Percentiles rank a stretch among this genome's conserved stretches.
Conservation (phyloP, 2,329 filamentous ascomycete genomes). For the Waltergamsia citrina region DNA sequence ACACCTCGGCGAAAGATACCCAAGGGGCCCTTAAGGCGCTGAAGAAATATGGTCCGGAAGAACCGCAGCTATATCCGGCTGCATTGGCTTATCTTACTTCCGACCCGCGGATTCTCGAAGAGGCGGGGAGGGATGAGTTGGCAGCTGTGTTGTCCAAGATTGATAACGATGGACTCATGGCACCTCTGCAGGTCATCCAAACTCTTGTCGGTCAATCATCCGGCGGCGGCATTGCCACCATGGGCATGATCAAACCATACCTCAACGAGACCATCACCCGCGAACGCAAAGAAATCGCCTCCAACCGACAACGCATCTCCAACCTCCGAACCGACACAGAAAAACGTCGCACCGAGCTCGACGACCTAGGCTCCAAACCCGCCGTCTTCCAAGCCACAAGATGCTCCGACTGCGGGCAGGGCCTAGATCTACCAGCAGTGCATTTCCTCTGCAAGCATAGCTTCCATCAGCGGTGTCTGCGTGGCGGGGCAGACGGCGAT, state of each 20-base stretch:
- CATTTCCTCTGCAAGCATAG: slow-evolving; percentile 97
- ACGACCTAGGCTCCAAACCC: slow-evolving; percentile 68
- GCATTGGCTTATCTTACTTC: slow-evolving; percentile 92
- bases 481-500: slow-evolving; percentile 26
- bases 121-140: slow-evolving; percentile 77
- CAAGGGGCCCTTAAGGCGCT: slow-evolving; percentile 82
- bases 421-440: slow-evolving; percentile 78
- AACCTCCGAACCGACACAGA: slow-evolving; percentile 80
- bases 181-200: slow-evolving; percentile 92
- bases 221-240: slow-evolving; percentile 64
- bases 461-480: slow-evolving; percentile 85
- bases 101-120: slow-evolving; percentile 67
- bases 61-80: slow-evolving; percentile 86
- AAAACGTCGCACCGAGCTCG: slow-evolving; percentile 68
- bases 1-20: slow-evolving; percentile 87
- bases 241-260: slow-evolving; percentile 95
- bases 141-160: slow-evolving; percentile 75
- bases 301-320: slow-evolving; percentile 71
- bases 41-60: slow-evolving; percentile 81
- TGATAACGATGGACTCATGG: slow-evolving; percentile 85
- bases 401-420: slow-evolving; percentile 71
- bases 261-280: slow-evolving; percentile 80
- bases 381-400: slow-evolving; percentile 84
- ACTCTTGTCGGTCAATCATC: slow-evolving; percentile 59
- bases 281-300: slow-evolving; percentile 74